Evolutionary conservation across 495 filamentous ascomycete genomes (phyloP).

Genomic region (Tetracladium setigerum): DNA sequence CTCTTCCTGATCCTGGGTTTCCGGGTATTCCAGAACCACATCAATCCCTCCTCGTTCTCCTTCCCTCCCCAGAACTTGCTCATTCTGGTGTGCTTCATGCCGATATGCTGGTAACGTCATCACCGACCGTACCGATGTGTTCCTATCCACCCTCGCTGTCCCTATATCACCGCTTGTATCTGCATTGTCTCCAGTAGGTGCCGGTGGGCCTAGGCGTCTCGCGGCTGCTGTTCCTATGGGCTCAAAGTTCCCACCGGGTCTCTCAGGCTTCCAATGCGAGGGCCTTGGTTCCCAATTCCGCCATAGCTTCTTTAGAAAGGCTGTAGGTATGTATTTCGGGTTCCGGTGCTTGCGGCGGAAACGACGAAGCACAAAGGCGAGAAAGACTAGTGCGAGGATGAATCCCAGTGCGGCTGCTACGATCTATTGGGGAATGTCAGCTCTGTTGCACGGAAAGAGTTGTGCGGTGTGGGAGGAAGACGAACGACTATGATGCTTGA

Average conservation of each 20-base stretch:
- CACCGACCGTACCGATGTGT: conserved; percentile 80
- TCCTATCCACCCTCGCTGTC: conserved; percentile 54
- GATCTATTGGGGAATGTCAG: conserved; percentile 17
- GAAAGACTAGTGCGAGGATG: conserved; percentile 31
- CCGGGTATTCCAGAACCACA: conserved; percentile 77
- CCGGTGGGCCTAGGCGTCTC: not conserved
- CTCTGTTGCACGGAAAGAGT: not conserved
- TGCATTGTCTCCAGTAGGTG: conserved; percentile 8
- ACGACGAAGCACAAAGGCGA: conserved; percentile 39
- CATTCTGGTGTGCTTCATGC: conserved; percentile 56
- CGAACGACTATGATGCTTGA: not conserved
- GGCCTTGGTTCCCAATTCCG: conserved; percentile 45
- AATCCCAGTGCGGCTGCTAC: conserved; percentile 31
- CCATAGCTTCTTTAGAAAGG: conserved; percentile 53
- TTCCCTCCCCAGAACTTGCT: conserved; percentile 83
- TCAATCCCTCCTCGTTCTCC: conserved; percentile 92
- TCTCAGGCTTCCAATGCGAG: conserved; percentile 12
- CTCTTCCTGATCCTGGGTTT: conserved; percentile 51
- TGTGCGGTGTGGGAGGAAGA: not conserved
- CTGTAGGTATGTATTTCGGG: conserved; percentile 51
- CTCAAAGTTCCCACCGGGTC: conserved; percentile 20
- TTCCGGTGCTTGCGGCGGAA: conserved; percentile 35
- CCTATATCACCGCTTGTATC: conserved; percentile 10
- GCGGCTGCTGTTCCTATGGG: conserved; percentile 11
- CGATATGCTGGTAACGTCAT: conserved; percentile 85